Evolutionary conservation across 2,329 filamentous ascomycete species (phyloP).

Genomic region (Macroventuria anomochaeta): DNA sequence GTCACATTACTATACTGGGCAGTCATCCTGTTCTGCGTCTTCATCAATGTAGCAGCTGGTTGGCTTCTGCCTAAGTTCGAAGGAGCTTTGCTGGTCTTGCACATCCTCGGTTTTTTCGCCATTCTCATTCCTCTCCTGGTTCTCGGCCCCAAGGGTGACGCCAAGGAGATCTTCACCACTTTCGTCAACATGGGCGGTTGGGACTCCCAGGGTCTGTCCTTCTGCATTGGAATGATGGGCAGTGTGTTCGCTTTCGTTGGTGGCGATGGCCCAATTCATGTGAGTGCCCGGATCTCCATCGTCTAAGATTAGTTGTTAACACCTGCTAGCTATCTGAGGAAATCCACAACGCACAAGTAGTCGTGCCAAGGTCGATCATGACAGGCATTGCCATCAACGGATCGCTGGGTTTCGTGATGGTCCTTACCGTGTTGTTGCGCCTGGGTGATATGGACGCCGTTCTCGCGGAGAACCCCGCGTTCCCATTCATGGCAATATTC

Average conservation of each 20-base stretch:
- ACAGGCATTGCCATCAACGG: slow-evolving; percentile 49
- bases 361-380: slow-evolving; percentile 48
- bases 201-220: slow-evolving; percentile 52
- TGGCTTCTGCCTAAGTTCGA: slow-evolving; percentile 56
- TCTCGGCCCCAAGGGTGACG: slow-evolving; percentile 48
- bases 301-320: neutral
- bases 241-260: slow-evolving; percentile 48
- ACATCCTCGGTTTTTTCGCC: slow-evolving; percentile 59
- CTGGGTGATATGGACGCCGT: slow-evolving; percentile 44
- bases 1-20: slow-evolving; percentile 58
- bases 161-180: slow-evolving; percentile 52
- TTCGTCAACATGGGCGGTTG: slow-evolving; percentile 57
- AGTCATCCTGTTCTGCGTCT: slow-evolving; percentile 47
- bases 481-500: slow-evolving; percentile 57
- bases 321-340: slow-evolving; percentile 41
- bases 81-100: slow-evolving; percentile 54
- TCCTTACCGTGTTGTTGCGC: slow-evolving; percentile 37
- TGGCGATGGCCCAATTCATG: slow-evolving; percentile 48
- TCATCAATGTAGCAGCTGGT: slow-evolving; percentile 54
- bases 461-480: slow-evolving; percentile 50
- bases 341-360: slow-evolving; percentile 36
- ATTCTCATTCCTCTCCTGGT: slow-evolving; percentile 56
- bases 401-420: slow-evolving; percentile 46
- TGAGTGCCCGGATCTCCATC: slow-evolving; percentile 15
- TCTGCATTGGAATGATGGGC: slow-evolving; percentile 49